Percentiles rank a stretch among this genome's conserved stretches.
These are phyloP conservation scores for Blastobotrys malaysiensis DNA, from an alignment of 1,139 yeast genomes.

Conservation along the genomic window DNA sequence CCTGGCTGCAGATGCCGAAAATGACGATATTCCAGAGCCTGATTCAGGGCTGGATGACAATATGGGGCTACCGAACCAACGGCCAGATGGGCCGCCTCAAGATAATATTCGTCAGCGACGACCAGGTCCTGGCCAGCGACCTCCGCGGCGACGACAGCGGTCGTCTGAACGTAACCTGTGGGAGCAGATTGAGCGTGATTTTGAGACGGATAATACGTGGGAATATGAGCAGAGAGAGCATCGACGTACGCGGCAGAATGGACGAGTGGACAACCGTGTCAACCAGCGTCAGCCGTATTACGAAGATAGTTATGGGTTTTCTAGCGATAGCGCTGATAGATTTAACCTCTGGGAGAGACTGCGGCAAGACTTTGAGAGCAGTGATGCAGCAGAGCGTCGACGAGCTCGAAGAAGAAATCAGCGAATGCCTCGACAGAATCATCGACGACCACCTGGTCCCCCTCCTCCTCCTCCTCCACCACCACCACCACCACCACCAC, in stretches of 20 bases:
- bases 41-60: neutral
- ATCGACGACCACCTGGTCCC: neutral
- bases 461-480: neutral
- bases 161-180: neutral
- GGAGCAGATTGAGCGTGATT: neutral
- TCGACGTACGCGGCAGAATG: neutral
- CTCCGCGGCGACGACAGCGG: neutral
- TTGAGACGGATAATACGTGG: neutral
- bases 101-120: neutral
- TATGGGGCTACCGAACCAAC: neutral
- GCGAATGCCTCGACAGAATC: neutral
- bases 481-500: neutral
- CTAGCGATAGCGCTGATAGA: neutral
- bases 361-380: neutral
- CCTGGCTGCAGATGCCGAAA: neutral
- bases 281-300: neutral
- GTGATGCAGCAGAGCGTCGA: neutral
- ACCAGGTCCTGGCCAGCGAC: neutral
- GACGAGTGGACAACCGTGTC: neutral
- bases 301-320: neutral
- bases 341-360: neutral
- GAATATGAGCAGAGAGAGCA: neutral
- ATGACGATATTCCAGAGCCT: neutral
- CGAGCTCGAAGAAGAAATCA: neutral
- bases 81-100: neutral